A percentile compares a stretch with the other conserved stretches of the same genome.
phyloP scores from a whole-genome alignment of 2,329 filamentous ascomycete genomes.

The Thermochaetoides dissita region DNA sequence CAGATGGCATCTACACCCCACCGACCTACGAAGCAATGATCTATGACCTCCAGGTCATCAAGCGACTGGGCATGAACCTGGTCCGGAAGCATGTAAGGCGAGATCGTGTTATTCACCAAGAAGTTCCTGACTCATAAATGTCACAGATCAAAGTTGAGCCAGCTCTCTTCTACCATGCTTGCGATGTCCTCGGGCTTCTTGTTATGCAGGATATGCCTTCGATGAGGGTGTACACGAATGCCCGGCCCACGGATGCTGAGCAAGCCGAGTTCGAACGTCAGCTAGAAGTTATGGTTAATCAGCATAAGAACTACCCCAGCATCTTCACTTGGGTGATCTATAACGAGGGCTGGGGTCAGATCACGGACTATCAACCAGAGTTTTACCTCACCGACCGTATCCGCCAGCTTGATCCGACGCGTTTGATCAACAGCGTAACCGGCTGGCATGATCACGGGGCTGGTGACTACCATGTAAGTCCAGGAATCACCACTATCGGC shows the following conservation, averaged over 20 bases:
- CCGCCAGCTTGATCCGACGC: slow-evolving; percentile 43
- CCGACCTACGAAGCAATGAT: slow-evolving; percentile 55
- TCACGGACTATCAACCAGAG: slow-evolving; percentile 38
- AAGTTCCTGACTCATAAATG: background rate
- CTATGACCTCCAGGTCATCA: slow-evolving; percentile 49
- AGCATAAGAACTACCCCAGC: slow-evolving; percentile 50
- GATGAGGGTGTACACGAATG: slow-evolving; percentile 24
- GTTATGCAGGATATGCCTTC: slow-evolving; percentile 63
- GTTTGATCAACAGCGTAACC: slow-evolving; percentile 47
- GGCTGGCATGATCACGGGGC: slow-evolving; percentile 57
- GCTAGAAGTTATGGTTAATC: slow-evolving; percentile 44
- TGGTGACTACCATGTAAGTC: slow-evolving; percentile 41
- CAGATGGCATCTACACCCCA: slow-evolving; percentile 52
- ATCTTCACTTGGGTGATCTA: slow-evolving; percentile 57
- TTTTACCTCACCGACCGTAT: slow-evolving; percentile 40
- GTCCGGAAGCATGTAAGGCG: slow-evolving; percentile 51
- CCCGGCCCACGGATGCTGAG: slow-evolving; percentile 29
- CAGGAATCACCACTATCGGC: background rate
- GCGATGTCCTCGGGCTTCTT: slow-evolving; percentile 50
- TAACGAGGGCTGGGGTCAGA: slow-evolving; percentile 60
- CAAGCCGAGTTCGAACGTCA: slow-evolving; percentile 53
- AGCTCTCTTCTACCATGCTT: slow-evolving; percentile 53
- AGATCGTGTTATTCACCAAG: background rate
- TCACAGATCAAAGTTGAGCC: slow-evolving; percentile 52
- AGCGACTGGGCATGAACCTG: slow-evolving; percentile 55